Evolutionary conservation across 2,329 filamentous ascomycete genomes (phyloP).

Genomic region (Pleoardoris graminearum): DNA sequence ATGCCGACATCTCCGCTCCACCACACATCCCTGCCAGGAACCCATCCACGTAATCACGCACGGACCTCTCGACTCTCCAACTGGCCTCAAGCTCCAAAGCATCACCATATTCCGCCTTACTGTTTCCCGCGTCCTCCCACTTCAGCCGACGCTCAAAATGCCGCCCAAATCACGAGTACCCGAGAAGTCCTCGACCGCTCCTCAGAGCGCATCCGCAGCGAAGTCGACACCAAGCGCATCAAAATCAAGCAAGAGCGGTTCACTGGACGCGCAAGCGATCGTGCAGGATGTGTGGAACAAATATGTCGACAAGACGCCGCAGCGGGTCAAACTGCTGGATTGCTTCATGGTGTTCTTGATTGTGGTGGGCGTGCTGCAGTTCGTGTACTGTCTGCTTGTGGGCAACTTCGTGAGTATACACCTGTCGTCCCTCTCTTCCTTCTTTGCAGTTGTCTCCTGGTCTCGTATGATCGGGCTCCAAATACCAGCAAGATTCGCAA

Average conservation of each 20-base stretch:
- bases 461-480: not conserved
- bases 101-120: constrained; percentile 11
- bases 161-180: constrained; percentile 37
- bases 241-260: constrained; percentile 27
- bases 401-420: constrained; percentile 83
- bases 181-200: constrained; percentile 16
- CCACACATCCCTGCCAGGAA: constrained; percentile 14
- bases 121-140: not conserved
- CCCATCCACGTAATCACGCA: constrained; percentile 9
- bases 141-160: constrained; percentile 25
- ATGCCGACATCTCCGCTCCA: constrained; percentile 8
- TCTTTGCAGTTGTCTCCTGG: not conserved
- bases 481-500: not conserved
- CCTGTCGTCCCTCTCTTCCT: not conserved
- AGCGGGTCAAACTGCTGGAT: constrained; percentile 90
- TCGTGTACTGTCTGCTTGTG: constrained; percentile 85
- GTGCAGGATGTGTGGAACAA: constrained; percentile 71
- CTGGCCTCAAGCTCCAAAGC: constrained; percentile 26
- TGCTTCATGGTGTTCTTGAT: constrained; percentile 87
- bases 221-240: constrained; percentile 17
- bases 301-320: constrained; percentile 80
- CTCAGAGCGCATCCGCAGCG: constrained; percentile 19
- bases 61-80: constrained; percentile 9
- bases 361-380: constrained; percentile 84
- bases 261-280: constrained; percentile 59